Evolutionary conservation across 2,329 filamentous ascomycete genomes (phyloP), one percentile per base, ranked within the genome.

Genomic region (Calycina herbarum): DNA sequence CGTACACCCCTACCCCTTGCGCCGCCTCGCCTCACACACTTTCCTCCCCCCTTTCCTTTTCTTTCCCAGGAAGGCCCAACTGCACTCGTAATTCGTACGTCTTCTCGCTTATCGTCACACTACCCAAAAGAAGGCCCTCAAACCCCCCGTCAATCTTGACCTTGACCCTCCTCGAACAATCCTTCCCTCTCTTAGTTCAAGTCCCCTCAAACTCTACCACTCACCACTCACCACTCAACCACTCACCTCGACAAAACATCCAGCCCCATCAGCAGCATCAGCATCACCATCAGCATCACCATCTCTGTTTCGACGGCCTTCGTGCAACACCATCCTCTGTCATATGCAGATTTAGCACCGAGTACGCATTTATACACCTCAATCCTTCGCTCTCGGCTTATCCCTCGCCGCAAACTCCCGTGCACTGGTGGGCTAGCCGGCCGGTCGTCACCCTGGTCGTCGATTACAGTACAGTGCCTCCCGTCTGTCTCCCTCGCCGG

Each of bases 61-160:
- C 60, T 42, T 45, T 51, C 45, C 45, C 45, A 51, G 45, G 17
- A 20, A 20, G 20, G 6, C 6, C 20, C 45, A 20, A 42, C 62
- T 59, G 42, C 60, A 59, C 15, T 29, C 13, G 48, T 65, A 64
- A 69, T 68, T 68, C 67, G 68, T 68, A 66, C 69, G 66, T 68
- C 59, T 29, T 33, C 57, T 71, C 69, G 69, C 69, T 71, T 71
- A 71, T 71, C 69, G 68, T 68, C 62, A 67, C 68, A 67, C 69
- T 69, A 69, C 45, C 59, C 35, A 10, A n/a, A 11, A 13, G 13
- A 38, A 15, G 35, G 17, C 29, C 61, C 8, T 57, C 56, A 62
- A n/a, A 40, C 20, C 24, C 45, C 31, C n/a, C 59, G 10, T 15
- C 58, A 45, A 40, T 45, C 35, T 15, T 17, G 20, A 7, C 15